Evolutionary conservation across 345 rosid species (phyloP).

Genomic region (Ceriops decandra): DNA sequence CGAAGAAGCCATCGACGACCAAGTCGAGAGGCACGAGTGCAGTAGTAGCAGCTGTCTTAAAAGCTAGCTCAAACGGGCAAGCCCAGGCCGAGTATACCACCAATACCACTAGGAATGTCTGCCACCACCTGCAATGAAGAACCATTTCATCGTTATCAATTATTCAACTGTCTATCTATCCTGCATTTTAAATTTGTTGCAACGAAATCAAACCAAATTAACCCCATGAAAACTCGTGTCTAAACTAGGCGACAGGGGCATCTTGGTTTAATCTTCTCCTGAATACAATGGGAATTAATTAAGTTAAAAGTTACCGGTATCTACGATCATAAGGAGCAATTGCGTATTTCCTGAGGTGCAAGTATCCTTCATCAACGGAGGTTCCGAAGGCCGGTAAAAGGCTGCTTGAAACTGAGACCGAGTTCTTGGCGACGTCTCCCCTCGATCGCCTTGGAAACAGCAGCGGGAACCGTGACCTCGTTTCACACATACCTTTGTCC

Average conservation of each 20-base stretch:
- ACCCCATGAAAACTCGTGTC: background rate
- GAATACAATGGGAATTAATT: background rate
- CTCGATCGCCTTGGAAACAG: conserved; percentile 57
- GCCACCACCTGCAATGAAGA: conserved; percentile 60
- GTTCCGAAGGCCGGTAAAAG: conserved; percentile 88
- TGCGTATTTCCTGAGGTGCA: conserved; percentile 43
- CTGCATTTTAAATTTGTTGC: no score
- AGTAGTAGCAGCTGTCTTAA: conserved; percentile 52
- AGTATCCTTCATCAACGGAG: conserved; percentile 44
- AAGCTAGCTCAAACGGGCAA: conserved; percentile 75
- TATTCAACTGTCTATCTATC: no score
- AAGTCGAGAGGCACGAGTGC: conserved; percentile 51
- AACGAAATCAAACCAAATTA: no score
- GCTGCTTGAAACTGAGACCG: conserved; percentile 76
- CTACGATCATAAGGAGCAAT: conserved; percentile 81
- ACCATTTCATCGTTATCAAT: no score
- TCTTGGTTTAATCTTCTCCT: no score
- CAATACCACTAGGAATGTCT: conserved; percentile 59
- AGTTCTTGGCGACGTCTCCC: conserved; percentile 43
- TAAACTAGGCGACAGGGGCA: background rate
- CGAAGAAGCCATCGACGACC: conserved; percentile 74
- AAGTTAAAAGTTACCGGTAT: conserved; percentile 50
- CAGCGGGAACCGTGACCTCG: conserved; percentile 41
- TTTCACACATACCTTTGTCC: conserved; percentile 19
- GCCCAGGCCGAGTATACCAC: conserved; percentile 94